phyloP scores from a whole-genome alignment of 805 yeast genomes.

The Naumovozyma dairenensis region DNA sequence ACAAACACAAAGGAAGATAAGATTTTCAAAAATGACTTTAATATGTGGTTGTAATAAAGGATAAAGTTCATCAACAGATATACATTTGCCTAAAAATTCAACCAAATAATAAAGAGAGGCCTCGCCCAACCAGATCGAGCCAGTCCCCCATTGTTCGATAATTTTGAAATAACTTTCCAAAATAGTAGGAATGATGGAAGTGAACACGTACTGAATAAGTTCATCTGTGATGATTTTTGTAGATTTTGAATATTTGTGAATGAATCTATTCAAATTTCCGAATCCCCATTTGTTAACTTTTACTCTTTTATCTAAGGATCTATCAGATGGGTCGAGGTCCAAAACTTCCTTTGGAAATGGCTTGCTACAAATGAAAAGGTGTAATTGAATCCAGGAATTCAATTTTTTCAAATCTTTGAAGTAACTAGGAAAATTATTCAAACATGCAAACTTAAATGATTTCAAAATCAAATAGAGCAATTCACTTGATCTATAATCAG shows the following conservation, averaged over 20 bases:
- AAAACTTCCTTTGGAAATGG: constrained; percentile 43
- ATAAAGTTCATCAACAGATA: constrained; percentile 51
- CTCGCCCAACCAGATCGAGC: constrained; percentile 52
- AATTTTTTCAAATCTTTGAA: constrained; percentile 32
- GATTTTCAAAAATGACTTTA: constrained; percentile 53
- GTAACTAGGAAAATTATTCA: constrained; percentile 48
- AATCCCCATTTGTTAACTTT: constrained; percentile 86
- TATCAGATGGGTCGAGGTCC: constrained; percentile 39
- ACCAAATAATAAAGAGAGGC: constrained; percentile 57
- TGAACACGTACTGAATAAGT: constrained; percentile 46
- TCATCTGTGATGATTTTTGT: constrained; percentile 35
- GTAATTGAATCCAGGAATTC: constrained; percentile 57
- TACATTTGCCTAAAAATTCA: constrained; percentile 53
- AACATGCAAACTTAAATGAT: constrained; percentile 53
- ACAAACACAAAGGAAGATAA: constrained; percentile 68
- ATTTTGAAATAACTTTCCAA: constrained; percentile 49
- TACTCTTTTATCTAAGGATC: constrained; percentile 40
- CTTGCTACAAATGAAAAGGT: constrained; percentile 48
- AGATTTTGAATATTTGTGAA: constrained; percentile 49
- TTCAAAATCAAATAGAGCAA: constrained; percentile 56
- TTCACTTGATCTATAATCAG: constrained; percentile 32
- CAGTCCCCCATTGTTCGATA: constrained; percentile 32
- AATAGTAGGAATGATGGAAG: constrained; percentile 60
- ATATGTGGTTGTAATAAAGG: constrained; percentile 51
- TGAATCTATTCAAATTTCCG: constrained; percentile 63